Conservation (phyloP, 805 yeast genomes). For the Limtongia smithiae region DNA sequence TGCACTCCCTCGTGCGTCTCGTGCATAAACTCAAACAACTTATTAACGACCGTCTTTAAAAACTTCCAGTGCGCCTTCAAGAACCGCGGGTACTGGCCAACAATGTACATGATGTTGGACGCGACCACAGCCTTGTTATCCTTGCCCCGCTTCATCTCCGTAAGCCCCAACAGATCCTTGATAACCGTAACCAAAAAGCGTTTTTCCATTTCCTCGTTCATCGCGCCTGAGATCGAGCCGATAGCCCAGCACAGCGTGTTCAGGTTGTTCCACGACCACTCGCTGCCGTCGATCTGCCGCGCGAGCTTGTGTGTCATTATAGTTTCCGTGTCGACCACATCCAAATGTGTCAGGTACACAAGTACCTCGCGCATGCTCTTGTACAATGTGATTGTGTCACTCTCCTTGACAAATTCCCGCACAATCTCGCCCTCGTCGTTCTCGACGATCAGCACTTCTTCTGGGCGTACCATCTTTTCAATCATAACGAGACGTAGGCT, state of each 20-base stretch:
- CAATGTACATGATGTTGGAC: conserved; percentile 98
- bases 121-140: conserved; percentile 99
- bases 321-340: conserved; percentile 87
- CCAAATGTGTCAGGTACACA: conserved; percentile 91
- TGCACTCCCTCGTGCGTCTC: conserved; percentile 98
- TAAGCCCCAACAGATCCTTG: conserved; percentile 82
- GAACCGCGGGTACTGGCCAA: conserved; percentile 97
- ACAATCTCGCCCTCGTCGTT: conserved; percentile 99
- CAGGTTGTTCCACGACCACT: conserved; percentile 99
- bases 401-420: conserved; percentile 92
- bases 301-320: conserved; percentile 91
- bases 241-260: conserved; percentile 99
- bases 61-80: conserved; percentile 98
- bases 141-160: conserved; percentile 95
- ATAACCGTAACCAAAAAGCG: conserved; percentile 89
- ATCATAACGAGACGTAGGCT: conserved; percentile 87
- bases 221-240: conserved; percentile 97
- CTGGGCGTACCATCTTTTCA: conserved; percentile 97
- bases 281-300: conserved; percentile 89
- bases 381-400: conserved; percentile 93
- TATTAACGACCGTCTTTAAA: conserved; percentile 89
- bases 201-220: conserved; percentile 97
- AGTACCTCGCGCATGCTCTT: conserved; percentile 93
- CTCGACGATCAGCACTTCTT: conserved; percentile 93
- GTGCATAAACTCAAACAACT: conserved; percentile 97